These are phyloP conservation scores for Mentha longifolia DNA, from an alignment of 257 asterid species.

Conservation along the genomic window DNA sequence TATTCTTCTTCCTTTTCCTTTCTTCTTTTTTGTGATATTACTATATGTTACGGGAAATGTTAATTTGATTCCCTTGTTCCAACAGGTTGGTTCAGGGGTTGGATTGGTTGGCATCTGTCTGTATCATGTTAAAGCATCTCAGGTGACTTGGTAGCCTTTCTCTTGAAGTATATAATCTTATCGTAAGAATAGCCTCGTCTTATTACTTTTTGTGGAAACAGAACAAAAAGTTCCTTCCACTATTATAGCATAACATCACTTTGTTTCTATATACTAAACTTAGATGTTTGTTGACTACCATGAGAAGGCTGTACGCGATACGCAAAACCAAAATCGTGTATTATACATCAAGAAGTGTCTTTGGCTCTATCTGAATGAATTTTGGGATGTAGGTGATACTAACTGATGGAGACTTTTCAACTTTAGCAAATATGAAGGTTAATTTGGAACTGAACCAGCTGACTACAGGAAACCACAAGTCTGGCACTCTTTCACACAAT, in stretches of 20 bases:
- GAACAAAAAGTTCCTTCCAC: neutral
- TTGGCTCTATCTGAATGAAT: constrained; percentile 16
- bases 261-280: too few species aligned
- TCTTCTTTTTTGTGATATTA: neutral
- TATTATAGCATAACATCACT: too few species aligned
- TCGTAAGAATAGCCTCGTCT: neutral
- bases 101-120: constrained; percentile 91
- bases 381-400: constrained; percentile 70
- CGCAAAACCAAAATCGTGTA: neutral
- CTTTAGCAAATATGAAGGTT: constrained; percentile 80
- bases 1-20: neutral
- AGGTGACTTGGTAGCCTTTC: constrained; percentile 45
- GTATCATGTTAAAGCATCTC: constrained; percentile 75
- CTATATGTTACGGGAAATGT: neutral
- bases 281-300: neutral
- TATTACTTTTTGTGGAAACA: neutral
- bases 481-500: constrained; percentile 28
- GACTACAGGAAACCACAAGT: constrained; percentile 30
- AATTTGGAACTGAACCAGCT: constrained; percentile 77
- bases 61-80: constrained; percentile 26
- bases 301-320: constrained; percentile 2
- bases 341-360: constrained; percentile 7
- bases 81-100: constrained; percentile 93
- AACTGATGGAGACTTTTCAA: constrained; percentile 78
- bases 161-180: constrained; percentile 11